Percentiles rank a stretch among this genome's conserved stretches.
Evolutionary conservation across 768 basidiomycete species (phyloP).

Genomic region (Boletus insuetus): DNA sequence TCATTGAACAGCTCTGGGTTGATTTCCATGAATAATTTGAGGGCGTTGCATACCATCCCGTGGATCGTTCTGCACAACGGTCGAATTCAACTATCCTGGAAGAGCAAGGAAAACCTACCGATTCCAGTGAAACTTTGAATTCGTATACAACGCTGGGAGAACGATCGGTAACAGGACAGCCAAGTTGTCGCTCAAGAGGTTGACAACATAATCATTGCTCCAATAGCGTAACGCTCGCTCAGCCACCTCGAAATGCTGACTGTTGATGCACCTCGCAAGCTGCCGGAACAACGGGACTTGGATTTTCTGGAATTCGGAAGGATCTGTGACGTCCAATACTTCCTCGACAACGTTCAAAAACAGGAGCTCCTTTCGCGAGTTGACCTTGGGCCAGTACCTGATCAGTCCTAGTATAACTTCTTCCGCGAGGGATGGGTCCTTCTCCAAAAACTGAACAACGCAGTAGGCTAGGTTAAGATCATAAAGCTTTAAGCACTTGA

Average conservation of each 20-base stretch:
- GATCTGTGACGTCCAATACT: slow-evolving; percentile 96
- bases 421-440: slow-evolving; percentile 88
- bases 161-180: slow-evolving; percentile 88
- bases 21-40: slow-evolving; percentile 99
- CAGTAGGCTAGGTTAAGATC: slow-evolving; percentile 99
- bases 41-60: slow-evolving; percentile 97
- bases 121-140: slow-evolving; percentile 98
- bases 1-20: slow-evolving; percentile 96
- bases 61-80: slow-evolving; percentile 79
- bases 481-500: slow-evolving; percentile 94
- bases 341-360: slow-evolving; percentile 99
- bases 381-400: slow-evolving; percentile 98
- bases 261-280: slow-evolving; percentile 95
- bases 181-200: slow-evolving; percentile 97
- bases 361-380: slow-evolving; percentile 99
- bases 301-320: slow-evolving; percentile 94
- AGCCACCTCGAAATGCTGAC: slow-evolving; percentile 99
- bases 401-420: slow-evolving; percentile 96
- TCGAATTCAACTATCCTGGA: slow-evolving; percentile 5
- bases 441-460: slow-evolving; percentile 98
- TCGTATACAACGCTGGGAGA: slow-evolving; percentile 93
- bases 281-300: slow-evolving; percentile 91
- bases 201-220: slow-evolving; percentile 99
- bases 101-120: slow-evolving; percentile 52
- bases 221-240: slow-evolving; percentile 96